Conservation (phyloP, 495 filamentous ascomycete species). For the Penicillium silybi region DNA sequence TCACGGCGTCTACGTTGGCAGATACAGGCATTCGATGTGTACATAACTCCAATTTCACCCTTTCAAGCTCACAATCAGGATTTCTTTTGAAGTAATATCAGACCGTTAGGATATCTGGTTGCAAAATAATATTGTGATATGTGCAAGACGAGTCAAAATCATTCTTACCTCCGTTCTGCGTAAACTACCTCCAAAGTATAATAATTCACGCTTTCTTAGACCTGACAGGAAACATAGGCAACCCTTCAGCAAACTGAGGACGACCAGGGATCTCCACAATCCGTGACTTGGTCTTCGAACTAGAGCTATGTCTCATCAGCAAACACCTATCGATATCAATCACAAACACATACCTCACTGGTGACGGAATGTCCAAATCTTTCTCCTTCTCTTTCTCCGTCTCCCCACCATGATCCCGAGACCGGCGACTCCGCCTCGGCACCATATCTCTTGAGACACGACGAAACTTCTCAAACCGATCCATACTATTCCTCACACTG, state of each 20-base stretch:
- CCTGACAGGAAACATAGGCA: slow-evolving; percentile 9
- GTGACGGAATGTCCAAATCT: too few species aligned
- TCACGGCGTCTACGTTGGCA: slow-evolving; percentile 32
- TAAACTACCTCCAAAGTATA: too few species aligned
- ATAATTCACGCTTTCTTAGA: slow-evolving; percentile 1
- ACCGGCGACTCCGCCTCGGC: slow-evolving; percentile 3
- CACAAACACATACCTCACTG: too few species aligned
- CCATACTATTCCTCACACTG: background rate
- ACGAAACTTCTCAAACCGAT: slow-evolving; percentile 3
- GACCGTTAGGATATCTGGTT: too few species aligned
- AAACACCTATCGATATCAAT: background rate
- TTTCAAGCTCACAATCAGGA: slow-evolving; percentile 1
- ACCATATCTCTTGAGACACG: slow-evolving; percentile 7
- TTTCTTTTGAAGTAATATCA: too few species aligned
- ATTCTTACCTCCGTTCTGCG: too few species aligned
- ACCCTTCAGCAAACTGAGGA: slow-evolving; percentile 10
- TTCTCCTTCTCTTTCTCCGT: background rate
- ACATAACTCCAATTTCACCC: slow-evolving; percentile 15
- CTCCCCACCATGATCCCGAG: slow-evolving; percentile 1
- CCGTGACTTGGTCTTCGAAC: slow-evolving; percentile 2
- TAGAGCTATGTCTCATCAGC: too few species aligned
- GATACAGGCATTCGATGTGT: slow-evolving; percentile 28
- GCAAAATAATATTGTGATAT: too few species aligned
- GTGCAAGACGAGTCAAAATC: too few species aligned
- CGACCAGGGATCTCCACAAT: slow-evolving; percentile 8